Conservation (phyloP, 2,329 filamentous ascomycete genomes). For the Stagonosporopsis vannaccii region DNA sequence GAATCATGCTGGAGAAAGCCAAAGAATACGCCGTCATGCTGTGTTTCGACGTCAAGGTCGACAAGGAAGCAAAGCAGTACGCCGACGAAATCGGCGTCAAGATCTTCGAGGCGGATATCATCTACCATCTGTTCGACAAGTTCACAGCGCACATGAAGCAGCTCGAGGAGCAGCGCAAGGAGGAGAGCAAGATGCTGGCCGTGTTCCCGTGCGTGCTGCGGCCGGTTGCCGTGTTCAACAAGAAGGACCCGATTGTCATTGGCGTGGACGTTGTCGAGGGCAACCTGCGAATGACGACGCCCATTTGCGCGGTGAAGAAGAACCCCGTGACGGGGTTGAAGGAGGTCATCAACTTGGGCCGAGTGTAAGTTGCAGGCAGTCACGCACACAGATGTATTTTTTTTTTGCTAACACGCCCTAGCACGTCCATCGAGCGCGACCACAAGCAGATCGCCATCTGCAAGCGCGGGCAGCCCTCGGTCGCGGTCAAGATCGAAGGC, state of each 20-base stretch:
- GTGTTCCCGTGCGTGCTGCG: constrained; percentile 95
- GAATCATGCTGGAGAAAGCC: constrained; percentile 94
- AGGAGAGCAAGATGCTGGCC: constrained; percentile 92
- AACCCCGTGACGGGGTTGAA: constrained; percentile 81
- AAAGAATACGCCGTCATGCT: constrained; percentile 99
- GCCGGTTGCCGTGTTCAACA: constrained; percentile 96
- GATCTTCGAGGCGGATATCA: constrained; percentile 98
- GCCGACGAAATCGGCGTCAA: constrained; percentile 95
- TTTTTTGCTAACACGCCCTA: too few species aligned
- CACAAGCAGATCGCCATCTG: constrained; percentile 93
- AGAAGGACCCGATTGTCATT: constrained; percentile 92
- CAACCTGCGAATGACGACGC: constrained; percentile 83
- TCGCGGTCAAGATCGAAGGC: constrained; percentile 97
- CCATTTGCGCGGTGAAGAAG: constrained; percentile 83
- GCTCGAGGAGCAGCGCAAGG: constrained; percentile 89
- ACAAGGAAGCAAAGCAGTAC: constrained; percentile 91
- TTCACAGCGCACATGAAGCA: constrained; percentile 95
- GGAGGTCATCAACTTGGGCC: constrained; percentile 83
- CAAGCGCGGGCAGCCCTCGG: constrained; percentile 96
- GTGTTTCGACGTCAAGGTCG: constrained; percentile 99
- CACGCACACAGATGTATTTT: too few species aligned
- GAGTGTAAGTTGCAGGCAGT: constrained; percentile 86
- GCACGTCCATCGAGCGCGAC: constrained; percentile 95
- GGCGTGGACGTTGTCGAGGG: constrained; percentile 97
- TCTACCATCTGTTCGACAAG: constrained; percentile 96